Base-by-base conservation (phyloP, 306 rosid genomes). In the Prunus davidiana region DNA sequence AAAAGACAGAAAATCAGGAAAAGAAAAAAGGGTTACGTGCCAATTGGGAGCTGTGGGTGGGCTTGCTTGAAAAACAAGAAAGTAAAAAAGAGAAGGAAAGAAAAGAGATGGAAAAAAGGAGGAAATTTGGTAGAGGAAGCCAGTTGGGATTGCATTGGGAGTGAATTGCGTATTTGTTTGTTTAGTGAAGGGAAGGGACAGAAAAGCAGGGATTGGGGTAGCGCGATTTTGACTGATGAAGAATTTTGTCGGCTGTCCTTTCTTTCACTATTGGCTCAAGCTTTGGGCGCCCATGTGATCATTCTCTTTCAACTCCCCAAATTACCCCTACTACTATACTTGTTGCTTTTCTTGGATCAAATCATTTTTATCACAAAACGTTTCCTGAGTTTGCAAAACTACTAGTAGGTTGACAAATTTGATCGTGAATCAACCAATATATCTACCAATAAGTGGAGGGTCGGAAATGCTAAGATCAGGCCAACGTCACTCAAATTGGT, bases 261-360 rank as follows among this genome's bases (percentile, higher is more conserved):
- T 6, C 9, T 54, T 54, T 49, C 65, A 19, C 69, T 28, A 71
- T 68, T 63, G 76, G 25, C 67, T 72, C 52, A 12, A 19, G 74
- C 0, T 8, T 66, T 67, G 69, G 82, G 86, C 57, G 80, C 70
- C 63, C 86, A 62, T 85, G 86, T 78, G 83, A 82, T 69, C 71
- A n/a, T 19, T 51, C 2, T 57, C 19, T 12, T 3, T 41, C 0
- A 11, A 75, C 41, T 64, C 1, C 46, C 84, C 28, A 45, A 20
- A 51, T 19, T 68, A 12, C 52, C 69, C 0, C 43, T 4, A 13
- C 43, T 38, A 10, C 12, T 3, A 10, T 20, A 8, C 22, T 55
- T 2, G 12, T 56, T 56, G 22, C 27, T 8, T 56, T 8, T 56
- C n/a, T 56, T 9, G 14, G 3, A 71, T 1, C 22, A 6, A 2